Base-by-base conservation (phyloP, 2,329 filamentous ascomycete species). In the Aspergillus pseudoviridinutans region DNA sequence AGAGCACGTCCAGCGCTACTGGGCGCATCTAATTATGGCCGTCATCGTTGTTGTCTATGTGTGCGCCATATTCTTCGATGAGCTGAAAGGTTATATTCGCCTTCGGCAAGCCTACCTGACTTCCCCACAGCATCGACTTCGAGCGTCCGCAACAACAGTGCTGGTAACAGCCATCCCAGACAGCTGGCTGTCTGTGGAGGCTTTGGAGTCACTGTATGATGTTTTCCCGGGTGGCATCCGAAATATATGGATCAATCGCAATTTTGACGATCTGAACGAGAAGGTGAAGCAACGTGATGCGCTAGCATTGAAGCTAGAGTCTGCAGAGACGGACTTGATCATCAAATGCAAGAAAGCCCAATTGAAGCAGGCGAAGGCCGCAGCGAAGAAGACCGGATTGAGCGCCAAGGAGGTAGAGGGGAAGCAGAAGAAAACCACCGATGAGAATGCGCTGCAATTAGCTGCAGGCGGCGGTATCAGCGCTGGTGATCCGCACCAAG, bases 161-260 rank as follows among this genome's bases (percentile, higher is more conserved):
- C 82, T 99, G 5, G 92, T 99, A 53, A 94, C 88, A 62, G 89
- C 88, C 10, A 96, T 99, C 53, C 94, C 94, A 1, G 79, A 84
- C 44, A 96, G 95, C 69, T 99, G 94, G 94, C 84, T 96, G 7
- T 91, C 84, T 2, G 84, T 91, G 51, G 87, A 96, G 49, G 90
- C 91, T 0, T 81, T 99, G 4, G 83, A 86, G 57, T 89, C 88
- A 0, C 80, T 99, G 0, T 99, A 95, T 68, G 94, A 99, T 71
- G 92, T 97, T 1, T 97, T 97, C 66, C 94, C 94, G 0, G 94
- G 94, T 22, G 94, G 94, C 29, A 88, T 99, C 68, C 86, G 91
- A 58, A 97, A 97, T 65, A 90, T 99, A 50, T 99, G 93, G 92
- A 87, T 99, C 66, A 99, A 97, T 58, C 85, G 93, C 60, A 90